These are phyloP conservation scores for Bretschneidera sinensis DNA, from an alignment of 345 rosid genomes.

Conservation along the genomic window DNA sequence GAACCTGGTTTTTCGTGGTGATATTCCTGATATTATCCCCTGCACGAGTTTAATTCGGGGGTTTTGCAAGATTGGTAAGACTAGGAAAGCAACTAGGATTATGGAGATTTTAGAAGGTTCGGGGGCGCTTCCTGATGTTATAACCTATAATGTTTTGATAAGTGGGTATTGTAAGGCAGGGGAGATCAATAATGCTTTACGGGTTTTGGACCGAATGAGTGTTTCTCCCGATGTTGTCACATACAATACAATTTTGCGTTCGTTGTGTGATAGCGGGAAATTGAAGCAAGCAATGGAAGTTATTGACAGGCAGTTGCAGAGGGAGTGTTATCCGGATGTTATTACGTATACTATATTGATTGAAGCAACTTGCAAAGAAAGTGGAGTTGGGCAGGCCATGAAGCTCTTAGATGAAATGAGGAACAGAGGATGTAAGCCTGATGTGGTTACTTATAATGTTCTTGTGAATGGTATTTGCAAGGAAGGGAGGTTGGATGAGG, in stretches of 20 bases:
- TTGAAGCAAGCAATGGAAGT: conserved; percentile 78
- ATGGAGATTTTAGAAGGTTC: conserved; percentile 77
- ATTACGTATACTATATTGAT: conserved; percentile 78
- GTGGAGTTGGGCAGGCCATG: conserved; percentile 81
- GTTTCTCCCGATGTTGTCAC: conserved; percentile 85
- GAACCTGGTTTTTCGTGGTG: conserved; percentile 71
- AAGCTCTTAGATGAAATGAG: conserved; percentile 89
- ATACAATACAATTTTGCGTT: conserved; percentile 69
- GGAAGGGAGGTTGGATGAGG: conserved; percentile 82
- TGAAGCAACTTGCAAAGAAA: conserved; percentile 78
- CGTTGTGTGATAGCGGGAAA: conserved; percentile 70
- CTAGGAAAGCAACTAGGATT: conserved; percentile 59
- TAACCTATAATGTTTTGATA: conserved; percentile 76
- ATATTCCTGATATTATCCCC: conserved; percentile 60
- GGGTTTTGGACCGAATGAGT: conserved; percentile 61
- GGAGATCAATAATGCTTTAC: conserved; percentile 64
- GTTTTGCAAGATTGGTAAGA: conserved; percentile 66
- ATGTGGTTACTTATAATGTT: conserved; percentile 78
- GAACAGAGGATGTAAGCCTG: conserved; percentile 70
- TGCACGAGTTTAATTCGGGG: conserved; percentile 80
- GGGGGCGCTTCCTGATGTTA: conserved; percentile 71
- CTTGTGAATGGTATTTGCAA: conserved; percentile 83
- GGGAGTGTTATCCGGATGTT: conserved; percentile 70
- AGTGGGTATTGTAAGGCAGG: conserved; percentile 82
- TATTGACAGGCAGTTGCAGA: conserved; percentile 52